These are phyloP conservation scores for Diaporthe sp. DNA, from an alignment of 2,329 filamentous ascomycete species.

Conservation along the genomic window DNA sequence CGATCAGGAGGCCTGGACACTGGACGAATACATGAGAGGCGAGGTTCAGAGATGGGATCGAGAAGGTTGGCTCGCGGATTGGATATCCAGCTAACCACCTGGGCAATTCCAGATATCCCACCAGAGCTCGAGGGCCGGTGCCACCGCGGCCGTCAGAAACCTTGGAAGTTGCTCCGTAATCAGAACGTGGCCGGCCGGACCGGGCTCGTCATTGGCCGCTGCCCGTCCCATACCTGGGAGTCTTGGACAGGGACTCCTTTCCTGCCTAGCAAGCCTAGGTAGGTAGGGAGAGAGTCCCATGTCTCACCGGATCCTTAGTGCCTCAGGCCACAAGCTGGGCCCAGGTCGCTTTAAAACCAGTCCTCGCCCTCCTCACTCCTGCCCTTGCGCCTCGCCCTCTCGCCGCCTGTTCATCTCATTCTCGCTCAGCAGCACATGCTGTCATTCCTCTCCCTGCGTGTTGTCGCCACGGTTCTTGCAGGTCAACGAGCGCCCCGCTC, in stretches of 20 bases:
- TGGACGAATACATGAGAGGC: constrained; percentile 10
- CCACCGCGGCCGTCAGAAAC: constrained; percentile 11
- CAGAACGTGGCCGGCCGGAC: constrained; percentile 1
- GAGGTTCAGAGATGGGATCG: neutral
- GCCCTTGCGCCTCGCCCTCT: neutral
- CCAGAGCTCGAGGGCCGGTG: constrained; percentile 6
- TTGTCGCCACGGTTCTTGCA: neutral
- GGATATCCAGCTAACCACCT: neutral
- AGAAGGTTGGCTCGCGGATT: neutral
- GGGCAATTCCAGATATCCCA: neutral
- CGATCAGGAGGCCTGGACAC: neutral
- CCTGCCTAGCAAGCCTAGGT: too few relatives aligned
- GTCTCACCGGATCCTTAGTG: constrained; percentile 21
- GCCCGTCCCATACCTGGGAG: neutral
- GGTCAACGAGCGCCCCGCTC: neutral
- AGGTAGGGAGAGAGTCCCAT: neutral
- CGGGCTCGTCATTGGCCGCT: neutral
- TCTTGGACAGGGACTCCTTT: neutral
- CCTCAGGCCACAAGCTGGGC: constrained; percentile 17
- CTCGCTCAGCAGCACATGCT: neutral
- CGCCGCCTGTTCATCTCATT: neutral
- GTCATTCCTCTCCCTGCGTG: neutral
- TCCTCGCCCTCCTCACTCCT: constrained; percentile 22
- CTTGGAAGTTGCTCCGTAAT: constrained; percentile 20
- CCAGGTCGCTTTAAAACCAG: constrained; percentile 29